Percentiles rank a stretch among this genome's conserved stretches.
Evolutionary conservation across 495 filamentous ascomycete species (phyloP).

Genomic region (Annulohypoxylon maeteangense): DNA sequence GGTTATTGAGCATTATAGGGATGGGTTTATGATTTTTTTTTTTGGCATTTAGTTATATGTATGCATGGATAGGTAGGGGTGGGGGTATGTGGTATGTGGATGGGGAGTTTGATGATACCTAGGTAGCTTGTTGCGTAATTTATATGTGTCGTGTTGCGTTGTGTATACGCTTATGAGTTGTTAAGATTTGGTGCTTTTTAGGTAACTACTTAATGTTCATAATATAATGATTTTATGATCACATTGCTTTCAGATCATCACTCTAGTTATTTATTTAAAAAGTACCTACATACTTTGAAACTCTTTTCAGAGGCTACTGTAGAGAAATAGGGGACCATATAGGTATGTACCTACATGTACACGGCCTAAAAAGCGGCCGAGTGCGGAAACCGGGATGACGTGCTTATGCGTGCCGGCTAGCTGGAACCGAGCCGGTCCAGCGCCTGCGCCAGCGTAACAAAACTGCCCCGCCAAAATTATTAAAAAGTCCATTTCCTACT

Average conservation of each 20-base stretch:
- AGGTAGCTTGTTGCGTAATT: not conserved
- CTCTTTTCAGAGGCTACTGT: not conserved
- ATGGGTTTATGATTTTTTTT: conserved; percentile 2
- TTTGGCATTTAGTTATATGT: conserved; percentile 2
- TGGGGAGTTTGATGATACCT: conserved; percentile 29
- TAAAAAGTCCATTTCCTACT: not conserved
- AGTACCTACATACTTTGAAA: not conserved
- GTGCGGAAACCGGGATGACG: conserved; percentile 43
- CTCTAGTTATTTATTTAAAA: too few species aligned
- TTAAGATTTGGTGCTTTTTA: not conserved
- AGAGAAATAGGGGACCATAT: not conserved
- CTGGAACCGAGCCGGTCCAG: conserved; percentile 37
- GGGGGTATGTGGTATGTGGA: not conserved
- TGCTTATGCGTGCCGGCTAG: conserved; percentile 28
- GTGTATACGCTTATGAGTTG: not conserved
- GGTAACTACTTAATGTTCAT: not conserved
- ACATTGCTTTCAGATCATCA: not conserved
- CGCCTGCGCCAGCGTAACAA: too few species aligned
- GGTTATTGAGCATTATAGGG: not conserved
- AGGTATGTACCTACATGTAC: not conserved
- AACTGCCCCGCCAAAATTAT: conserved; percentile 33
- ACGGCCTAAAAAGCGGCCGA: conserved; percentile 17
- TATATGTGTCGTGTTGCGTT: too few species aligned
- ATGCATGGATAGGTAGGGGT: not conserved
- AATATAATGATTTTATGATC: not conserved